Percentiles rank a stretch among this genome's conserved stretches.
phyloP scores from a whole-genome alignment of 2,329 filamentous ascomycete species.

The Coniochaeta hoffmannii region DNA sequence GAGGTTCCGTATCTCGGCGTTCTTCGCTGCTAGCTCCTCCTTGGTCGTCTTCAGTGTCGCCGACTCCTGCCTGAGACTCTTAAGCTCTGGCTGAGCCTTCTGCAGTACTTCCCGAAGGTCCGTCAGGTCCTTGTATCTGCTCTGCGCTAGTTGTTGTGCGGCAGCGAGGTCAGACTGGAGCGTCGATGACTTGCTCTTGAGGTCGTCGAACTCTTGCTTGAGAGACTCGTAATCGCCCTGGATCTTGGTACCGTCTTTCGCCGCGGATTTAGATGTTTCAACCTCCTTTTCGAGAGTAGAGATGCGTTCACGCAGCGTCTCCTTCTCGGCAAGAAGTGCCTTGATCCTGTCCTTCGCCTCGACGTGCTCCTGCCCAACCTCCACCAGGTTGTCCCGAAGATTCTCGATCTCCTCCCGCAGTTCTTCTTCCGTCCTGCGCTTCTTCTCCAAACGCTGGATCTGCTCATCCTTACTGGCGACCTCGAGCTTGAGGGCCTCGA shows the following conservation, averaged over 20 bases:
- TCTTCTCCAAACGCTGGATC: slow-evolving; percentile 63
- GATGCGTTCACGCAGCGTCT: slow-evolving; percentile 56
- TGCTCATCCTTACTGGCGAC: slow-evolving; percentile 60
- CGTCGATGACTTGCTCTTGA: slow-evolving; percentile 61
- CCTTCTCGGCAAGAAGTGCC: slow-evolving; percentile 62
- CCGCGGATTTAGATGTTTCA: slow-evolving; percentile 22
- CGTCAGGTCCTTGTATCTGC: slow-evolving; percentile 78
- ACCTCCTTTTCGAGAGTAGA: slow-evolving; percentile 65
- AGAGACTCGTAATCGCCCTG: slow-evolving; percentile 52
- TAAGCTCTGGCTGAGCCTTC: slow-evolving; percentile 81
- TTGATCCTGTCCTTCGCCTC: slow-evolving; percentile 73
- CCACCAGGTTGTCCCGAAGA: slow-evolving; percentile 70
- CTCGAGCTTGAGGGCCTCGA: slow-evolving; percentile 39
- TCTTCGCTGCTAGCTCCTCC: slow-evolving; percentile 59
- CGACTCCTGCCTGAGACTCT: slow-evolving; percentile 69
- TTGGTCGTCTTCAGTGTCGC: slow-evolving; percentile 65
- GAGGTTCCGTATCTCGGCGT: slow-evolving; percentile 60
- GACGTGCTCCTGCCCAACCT: slow-evolving; percentile 77
- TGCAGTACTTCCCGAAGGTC: slow-evolving; percentile 73
- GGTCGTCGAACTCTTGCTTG: slow-evolving; percentile 52
- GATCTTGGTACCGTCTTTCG: slow-evolving; percentile 41
- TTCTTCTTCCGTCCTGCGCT: slow-evolving; percentile 68
- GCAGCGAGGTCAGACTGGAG: slow-evolving; percentile 80
- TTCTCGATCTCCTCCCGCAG: slow-evolving; percentile 80
- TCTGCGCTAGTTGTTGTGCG: slow-evolving; percentile 78